Conservation (phyloP, 345 rosid species). For the Eucalyptus paniculata region DNA sequence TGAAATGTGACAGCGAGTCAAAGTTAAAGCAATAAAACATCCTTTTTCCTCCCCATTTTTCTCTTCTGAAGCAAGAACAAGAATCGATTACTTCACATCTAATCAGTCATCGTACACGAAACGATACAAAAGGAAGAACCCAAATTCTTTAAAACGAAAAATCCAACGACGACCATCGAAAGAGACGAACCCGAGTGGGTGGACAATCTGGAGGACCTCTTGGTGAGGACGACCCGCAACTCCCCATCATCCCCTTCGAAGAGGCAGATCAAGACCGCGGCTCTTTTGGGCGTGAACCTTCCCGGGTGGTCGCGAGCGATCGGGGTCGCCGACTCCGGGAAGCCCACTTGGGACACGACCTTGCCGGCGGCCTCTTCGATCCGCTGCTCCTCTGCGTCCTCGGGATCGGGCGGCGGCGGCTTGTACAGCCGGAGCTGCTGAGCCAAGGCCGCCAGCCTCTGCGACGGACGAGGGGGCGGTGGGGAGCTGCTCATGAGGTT, state of each 20-base stretch:
- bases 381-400: background rate
- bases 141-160: background rate
- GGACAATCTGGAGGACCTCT: conserved; percentile 68
- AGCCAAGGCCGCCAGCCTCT: conserved; percentile 35
- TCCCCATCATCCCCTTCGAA: conserved; percentile 81
- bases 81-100: background rate
- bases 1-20: background rate
- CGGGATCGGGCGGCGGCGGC: conserved; percentile 31
- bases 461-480: conserved; percentile 8
- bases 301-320: conserved; percentile 24
- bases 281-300: conserved; percentile 68
- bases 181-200: conserved; percentile 69
- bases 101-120: background rate
- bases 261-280: conserved; percentile 83
- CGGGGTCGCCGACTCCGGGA: conserved; percentile 61
- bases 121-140: background rate
- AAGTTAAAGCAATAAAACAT: background rate
- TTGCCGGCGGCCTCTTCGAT: conserved; percentile 27
- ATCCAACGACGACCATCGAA: background rate
- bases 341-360: conserved; percentile 73
- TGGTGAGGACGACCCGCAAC: conserved; percentile 72
- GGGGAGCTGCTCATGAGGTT: background rate
- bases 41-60: background rate
- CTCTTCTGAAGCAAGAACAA: background rate
- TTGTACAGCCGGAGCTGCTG: conserved; percentile 71